Evolutionary conservation across 371 early-diverging fungal species (phyloP), one percentile per base, ranked within the genome.

Genomic region (Choanephora cucurbitarum): DNA sequence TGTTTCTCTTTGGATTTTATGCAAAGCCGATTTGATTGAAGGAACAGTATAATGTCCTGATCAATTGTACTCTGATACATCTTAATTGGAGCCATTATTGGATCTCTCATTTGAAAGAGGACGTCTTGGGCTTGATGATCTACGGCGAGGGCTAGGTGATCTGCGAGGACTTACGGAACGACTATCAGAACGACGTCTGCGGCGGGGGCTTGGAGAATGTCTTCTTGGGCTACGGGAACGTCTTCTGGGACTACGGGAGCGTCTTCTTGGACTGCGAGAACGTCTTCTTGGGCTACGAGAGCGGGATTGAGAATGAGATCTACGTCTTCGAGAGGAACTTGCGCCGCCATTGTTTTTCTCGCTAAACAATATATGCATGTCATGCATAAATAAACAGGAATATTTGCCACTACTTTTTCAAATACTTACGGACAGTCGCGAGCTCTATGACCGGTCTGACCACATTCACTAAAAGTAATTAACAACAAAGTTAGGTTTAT

Each of bases 401-500:
- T 13, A 22, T 3, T 24, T 28, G 28, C 28, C 24, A n/a, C 15
- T 18, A 22, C 21, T 18, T 21, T 2, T 7, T 18, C 32, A 13
- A 34, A 15, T 19, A 72, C 72, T 67, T 72, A 65, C 72, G 72
- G 47, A 59, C 76, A 72, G 52, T 75, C 67, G 17, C 68, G 63
- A 46, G 72, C 70, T 58, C 67, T 52, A 39, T 74, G 74, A 22
- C 74, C 74, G 31, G 70, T 45, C 40, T 74, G 53, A 15, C 74
- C 74, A 57, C 74, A 74, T 59, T 68, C 71, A 55, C 73, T 72
- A 55, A 31, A 13, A 33, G 28, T 28, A 5, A 7, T 31, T n/a
- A 13, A 44, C n/a, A 8, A 37, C 13, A 17, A 55, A 24, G 22
- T 9, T 11, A 21, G 21, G 5, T 39, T 14, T 15, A 28, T 11